These are phyloP conservation scores for Didymella segeticola DNA, from an alignment of 2,329 filamentous ascomycete species.

Conservation along the genomic window DNA sequence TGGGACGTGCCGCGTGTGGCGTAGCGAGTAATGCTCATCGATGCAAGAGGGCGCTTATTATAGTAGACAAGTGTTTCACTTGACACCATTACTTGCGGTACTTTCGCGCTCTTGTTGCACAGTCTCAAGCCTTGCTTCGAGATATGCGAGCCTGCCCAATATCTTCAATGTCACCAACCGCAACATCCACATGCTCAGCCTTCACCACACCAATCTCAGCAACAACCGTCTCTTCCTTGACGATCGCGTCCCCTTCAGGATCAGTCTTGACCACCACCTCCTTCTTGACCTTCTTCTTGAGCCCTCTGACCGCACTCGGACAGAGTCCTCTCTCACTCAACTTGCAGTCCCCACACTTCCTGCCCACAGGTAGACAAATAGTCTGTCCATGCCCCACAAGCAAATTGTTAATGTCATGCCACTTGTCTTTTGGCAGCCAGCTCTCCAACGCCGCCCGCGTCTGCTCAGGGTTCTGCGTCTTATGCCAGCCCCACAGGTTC, in stretches of 20 bases:
- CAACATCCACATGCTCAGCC: conserved; percentile 31
- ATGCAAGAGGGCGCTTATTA: background rate
- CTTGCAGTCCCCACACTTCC: conserved; percentile 85
- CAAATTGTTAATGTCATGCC: conserved; percentile 91
- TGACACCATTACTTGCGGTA: too few relatives aligned
- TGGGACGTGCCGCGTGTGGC: conserved; percentile 7
- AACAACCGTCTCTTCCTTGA: conserved; percentile 25
- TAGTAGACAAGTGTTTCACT: background rate
- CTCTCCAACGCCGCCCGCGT: conserved; percentile 76
- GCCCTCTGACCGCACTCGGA: conserved; percentile 55
- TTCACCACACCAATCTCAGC: conserved; percentile 32
- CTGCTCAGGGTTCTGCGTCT: conserved; percentile 80
- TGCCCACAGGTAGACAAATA: conserved; percentile 79
- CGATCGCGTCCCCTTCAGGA: conserved; percentile 39
- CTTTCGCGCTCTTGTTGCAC: too few relatives aligned
- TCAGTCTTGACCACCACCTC: conserved; percentile 47
- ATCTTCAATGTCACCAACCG: conserved; percentile 44
- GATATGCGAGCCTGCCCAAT: conserved; percentile 26
- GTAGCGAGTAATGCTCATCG: background rate
- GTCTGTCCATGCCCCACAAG: conserved; percentile 89
- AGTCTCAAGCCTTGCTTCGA: conserved; percentile 1
- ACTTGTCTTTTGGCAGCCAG: conserved; percentile 84
- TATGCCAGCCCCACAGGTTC: conserved; percentile 92
- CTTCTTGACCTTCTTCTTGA: conserved; percentile 61
- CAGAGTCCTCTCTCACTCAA: conserved; percentile 79